phyloP scores from a whole-genome alignment of 106 monocot genomes.

The Amphibolis antarctica region DNA sequence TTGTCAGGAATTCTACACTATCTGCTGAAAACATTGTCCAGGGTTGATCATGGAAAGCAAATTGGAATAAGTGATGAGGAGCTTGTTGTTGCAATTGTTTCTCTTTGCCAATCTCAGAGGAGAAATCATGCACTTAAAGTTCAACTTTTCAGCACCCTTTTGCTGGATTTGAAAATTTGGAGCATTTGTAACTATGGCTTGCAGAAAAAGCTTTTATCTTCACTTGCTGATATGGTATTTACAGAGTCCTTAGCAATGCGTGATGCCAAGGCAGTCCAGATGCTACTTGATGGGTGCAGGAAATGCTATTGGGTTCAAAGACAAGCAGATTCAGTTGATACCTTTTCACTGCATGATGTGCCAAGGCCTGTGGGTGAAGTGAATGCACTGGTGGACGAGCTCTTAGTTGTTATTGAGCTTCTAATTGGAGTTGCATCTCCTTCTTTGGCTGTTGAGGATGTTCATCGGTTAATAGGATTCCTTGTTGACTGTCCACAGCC shows the following conservation, averaged over 20 bases:
- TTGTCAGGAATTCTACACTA: slow-evolving; percentile 71
- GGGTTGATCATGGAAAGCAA: slow-evolving; percentile 29
- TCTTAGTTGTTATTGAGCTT: slow-evolving; percentile 87
- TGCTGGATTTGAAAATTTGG: slow-evolving; percentile 92
- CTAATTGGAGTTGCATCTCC: slow-evolving; percentile 64
- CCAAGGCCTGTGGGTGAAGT: slow-evolving; percentile 63
- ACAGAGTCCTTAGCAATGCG: slow-evolving; percentile 75
- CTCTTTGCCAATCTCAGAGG: slow-evolving; percentile 79
- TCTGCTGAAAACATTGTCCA: slow-evolving; percentile 44
- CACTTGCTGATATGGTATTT: slow-evolving; percentile 98
- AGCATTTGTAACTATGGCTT: slow-evolving; percentile 79
- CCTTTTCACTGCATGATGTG: slow-evolving; percentile 41
- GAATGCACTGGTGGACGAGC: slow-evolving; percentile 91
- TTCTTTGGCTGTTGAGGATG: slow-evolving; percentile 57
- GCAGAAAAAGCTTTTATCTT: slow-evolving; percentile 94
- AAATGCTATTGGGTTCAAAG: slow-evolving; percentile 83
- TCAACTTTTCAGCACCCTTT: slow-evolving; percentile 67
- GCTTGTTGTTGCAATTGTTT: slow-evolving; percentile 72
- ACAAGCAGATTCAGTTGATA: slow-evolving; percentile 64
- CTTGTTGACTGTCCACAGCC: slow-evolving; percentile 85
- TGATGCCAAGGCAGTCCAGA: slow-evolving; percentile 88
- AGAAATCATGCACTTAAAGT: slow-evolving; percentile 72
- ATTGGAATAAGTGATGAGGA: slow-evolving; percentile 59
- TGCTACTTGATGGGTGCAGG: slow-evolving; percentile 98
- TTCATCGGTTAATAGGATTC: slow-evolving; percentile 74